Conservation (phyloP, 345 rosid species). For the Cardamine occulta region DNA sequence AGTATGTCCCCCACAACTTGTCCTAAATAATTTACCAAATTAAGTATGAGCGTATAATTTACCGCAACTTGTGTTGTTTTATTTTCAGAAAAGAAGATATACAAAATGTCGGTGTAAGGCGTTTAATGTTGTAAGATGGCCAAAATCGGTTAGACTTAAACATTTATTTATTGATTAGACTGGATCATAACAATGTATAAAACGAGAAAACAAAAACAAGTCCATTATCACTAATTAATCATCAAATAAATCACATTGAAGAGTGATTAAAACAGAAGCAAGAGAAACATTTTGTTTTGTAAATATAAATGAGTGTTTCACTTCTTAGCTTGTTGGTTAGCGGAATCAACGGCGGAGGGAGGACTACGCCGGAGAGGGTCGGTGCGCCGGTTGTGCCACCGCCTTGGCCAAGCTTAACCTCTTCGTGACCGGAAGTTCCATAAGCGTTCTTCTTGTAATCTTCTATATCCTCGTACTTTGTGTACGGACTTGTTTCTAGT, state of each 20-base stretch:
- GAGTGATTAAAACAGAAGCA: background rate
- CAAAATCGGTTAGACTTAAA: background rate
- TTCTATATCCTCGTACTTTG: slow-evolving; percentile 51
- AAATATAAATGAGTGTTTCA: slow-evolving; percentile 24
- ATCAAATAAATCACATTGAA: slow-evolving; percentile 10
- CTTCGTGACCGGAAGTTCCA: slow-evolving; percentile 59
- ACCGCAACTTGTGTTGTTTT: background rate
- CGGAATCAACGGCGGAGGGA: slow-evolving; percentile 32
- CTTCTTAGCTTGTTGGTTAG: slow-evolving; percentile 41
- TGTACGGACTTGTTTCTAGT: slow-evolving; percentile 54
- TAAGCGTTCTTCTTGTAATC: slow-evolving; percentile 53
- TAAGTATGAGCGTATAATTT: background rate
- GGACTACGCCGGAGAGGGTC: slow-evolving; percentile 48
- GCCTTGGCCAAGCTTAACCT: slow-evolving; percentile 50
- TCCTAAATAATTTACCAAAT: background rate
- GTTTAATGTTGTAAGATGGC: slow-evolving; percentile 12
- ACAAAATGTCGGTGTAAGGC: background rate
- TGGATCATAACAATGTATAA: slow-evolving; percentile 7
- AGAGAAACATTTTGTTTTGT: slow-evolving; percentile 5
- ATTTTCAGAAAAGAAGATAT: background rate
- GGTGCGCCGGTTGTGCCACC: slow-evolving; percentile 61
- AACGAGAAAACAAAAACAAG: background rate
- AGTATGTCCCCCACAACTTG: slow-evolving; percentile 7
- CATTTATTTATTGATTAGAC: slow-evolving; percentile 3
- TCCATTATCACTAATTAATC: background rate